A percentile compares a stretch with the other conserved stretches of the same genome.
These are phyloP conservation scores for Talaromyces amestolkiae DNA, from an alignment of 2,329 filamentous ascomycete species.

Conservation along the genomic window DNA sequence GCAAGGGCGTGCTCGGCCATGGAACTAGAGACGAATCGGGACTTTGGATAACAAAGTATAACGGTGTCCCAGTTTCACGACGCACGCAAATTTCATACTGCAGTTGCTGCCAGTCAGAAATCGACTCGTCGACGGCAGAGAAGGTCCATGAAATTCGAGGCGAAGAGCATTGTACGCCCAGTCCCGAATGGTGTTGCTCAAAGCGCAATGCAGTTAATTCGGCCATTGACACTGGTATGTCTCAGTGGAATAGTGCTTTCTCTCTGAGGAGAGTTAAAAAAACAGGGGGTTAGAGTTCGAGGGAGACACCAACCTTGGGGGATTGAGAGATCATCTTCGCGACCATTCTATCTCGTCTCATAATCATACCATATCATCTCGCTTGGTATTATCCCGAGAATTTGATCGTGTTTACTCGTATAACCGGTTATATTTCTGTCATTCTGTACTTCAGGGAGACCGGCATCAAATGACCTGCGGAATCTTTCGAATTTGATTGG, in stretches of 20 bases:
- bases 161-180: slow-evolving; percentile 21
- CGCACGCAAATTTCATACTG: background rate
- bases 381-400: background rate
- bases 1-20: slow-evolving; percentile 23
- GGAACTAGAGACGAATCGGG: slow-evolving; percentile 26
- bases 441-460: background rate
- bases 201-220: background rate
- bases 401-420: background rate
- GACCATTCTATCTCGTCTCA: background rate
- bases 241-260: background rate
- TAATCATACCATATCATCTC: background rate
- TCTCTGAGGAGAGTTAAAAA: background rate
- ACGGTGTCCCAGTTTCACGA: background rate
- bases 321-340: background rate
- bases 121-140: background rate
- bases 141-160: slow-evolving; percentile 30
- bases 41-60: slow-evolving; percentile 11
- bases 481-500: background rate
- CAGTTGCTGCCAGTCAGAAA: background rate
- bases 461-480: background rate
- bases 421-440: background rate
- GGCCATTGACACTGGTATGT: background rate
- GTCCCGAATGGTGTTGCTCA: slow-evolving; percentile 2
- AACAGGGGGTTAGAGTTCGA: background rate
- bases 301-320: background rate